These are phyloP conservation scores for Claviceps sp. DNA, from an alignment of 2,329 filamentous ascomycete genomes.

Conservation along the genomic window DNA sequence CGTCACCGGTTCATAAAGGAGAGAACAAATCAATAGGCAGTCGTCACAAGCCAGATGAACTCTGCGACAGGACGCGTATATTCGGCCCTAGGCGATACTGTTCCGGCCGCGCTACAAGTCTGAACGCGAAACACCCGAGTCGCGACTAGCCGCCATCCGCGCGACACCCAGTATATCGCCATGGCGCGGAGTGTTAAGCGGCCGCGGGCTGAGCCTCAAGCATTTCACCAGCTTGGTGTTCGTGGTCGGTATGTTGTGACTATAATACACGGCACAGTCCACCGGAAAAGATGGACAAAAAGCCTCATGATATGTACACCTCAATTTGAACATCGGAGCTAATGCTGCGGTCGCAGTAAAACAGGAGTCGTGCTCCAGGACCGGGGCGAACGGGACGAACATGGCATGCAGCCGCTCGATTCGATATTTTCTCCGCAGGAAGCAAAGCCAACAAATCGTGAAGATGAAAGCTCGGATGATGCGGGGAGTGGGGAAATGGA, in stretches of 20 bases:
- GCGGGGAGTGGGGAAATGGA: constrained; percentile 38
- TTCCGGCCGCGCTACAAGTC: background rate
- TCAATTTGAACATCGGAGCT: background rate
- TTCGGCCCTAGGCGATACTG: background rate
- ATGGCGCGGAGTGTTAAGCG: constrained; percentile 22
- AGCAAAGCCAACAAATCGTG: constrained; percentile 27
- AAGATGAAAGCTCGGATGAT: constrained; percentile 11
- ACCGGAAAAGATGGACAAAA: background rate
- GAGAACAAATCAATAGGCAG: background rate
- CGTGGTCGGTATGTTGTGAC: constrained; percentile 23
- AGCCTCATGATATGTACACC: too few species aligned
- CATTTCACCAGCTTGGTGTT: constrained; percentile 21
- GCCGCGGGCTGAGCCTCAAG: constrained; percentile 16
- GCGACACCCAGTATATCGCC: background rate
- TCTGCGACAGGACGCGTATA: background rate
- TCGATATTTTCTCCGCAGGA: constrained; percentile 80
- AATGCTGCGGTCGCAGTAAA: constrained; percentile 44
- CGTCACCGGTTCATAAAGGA: background rate
- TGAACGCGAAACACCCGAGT: background rate
- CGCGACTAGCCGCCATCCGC: background rate
- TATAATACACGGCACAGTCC: background rate
- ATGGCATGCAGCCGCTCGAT: constrained; percentile 82
- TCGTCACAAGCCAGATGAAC: background rate
- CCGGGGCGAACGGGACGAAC: constrained; percentile 67
- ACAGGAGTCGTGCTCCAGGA: constrained; percentile 76